Evolutionary conservation across 2,329 filamentous ascomycete species (phyloP).

Genomic region (Trichocomaceae sp.): DNA sequence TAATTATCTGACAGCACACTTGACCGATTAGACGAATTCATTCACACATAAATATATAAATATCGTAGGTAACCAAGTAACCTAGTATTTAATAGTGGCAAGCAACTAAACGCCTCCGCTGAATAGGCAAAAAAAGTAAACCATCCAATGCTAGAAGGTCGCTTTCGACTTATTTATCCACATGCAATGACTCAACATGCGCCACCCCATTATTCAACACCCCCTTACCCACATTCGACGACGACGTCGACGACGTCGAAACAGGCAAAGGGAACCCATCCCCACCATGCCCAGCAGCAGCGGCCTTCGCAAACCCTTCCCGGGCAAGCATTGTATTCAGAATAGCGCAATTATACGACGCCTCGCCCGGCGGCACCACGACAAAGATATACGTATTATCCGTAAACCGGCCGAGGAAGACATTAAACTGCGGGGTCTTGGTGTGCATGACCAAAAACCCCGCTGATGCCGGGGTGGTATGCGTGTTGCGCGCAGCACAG

Average conservation of each 20-base stretch:
- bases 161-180: background rate
- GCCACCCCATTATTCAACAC: background rate
- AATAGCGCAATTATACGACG: conserved; percentile 81
- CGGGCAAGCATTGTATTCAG: conserved; percentile 84
- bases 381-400: conserved; percentile 97
- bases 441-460: conserved; percentile 43
- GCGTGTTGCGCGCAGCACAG: conserved; percentile 44
- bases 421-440: conserved; percentile 64
- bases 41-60: background rate
- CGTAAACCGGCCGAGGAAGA: conserved; percentile 92
- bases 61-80: background rate
- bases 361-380: conserved; percentile 83
- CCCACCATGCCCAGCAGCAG: conserved; percentile 40
- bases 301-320: conserved; percentile 66
- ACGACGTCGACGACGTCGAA: conserved; percentile 3
- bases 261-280: conserved; percentile 36
- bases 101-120: background rate
- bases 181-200: background rate
- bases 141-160: background rate
- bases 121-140: background rate
- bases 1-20: background rate
- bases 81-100: no score
- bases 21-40: background rate
- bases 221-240: background rate
- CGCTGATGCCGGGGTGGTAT: conserved; percentile 37